Evolutionary conservation across 306 rosid species (phyloP).

Genomic region (Citrullus amarus): DNA sequence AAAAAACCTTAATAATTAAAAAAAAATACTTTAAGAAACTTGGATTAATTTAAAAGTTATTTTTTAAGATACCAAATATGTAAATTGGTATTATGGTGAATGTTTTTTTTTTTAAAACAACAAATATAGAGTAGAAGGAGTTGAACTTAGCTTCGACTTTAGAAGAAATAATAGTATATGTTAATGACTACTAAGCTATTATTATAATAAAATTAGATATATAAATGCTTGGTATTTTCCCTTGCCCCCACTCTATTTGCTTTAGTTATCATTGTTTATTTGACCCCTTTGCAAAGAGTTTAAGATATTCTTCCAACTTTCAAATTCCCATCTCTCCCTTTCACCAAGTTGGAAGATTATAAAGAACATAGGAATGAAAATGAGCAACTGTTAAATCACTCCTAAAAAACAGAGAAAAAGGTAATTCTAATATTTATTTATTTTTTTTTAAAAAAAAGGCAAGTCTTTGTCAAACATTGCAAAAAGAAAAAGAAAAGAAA

Average conservation of each 20-base stretch:
- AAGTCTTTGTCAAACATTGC: neutral
- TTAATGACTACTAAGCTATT: no score
- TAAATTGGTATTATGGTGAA: no score
- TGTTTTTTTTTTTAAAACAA: no score
- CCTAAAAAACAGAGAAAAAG: neutral
- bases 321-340: neutral
- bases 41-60: no score
- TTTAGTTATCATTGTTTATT: neutral
- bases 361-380: neutral
- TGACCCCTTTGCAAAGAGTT: neutral
- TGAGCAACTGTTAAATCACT: neutral
- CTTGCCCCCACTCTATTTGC: neutral
- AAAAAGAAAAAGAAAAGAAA: neutral
- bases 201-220: no score
- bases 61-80: no score
- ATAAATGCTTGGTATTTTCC: neutral
- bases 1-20: no score
- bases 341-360: neutral
- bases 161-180: no score
- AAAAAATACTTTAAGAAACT: no score
- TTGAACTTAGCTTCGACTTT: no score
- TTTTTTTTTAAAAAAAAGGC: no score
- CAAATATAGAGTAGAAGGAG: no score
- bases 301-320: neutral
- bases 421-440: neutral